Conservation (phyloP, 2,329 filamentous ascomycete species). For the Hypoxylon sp. region DNA sequence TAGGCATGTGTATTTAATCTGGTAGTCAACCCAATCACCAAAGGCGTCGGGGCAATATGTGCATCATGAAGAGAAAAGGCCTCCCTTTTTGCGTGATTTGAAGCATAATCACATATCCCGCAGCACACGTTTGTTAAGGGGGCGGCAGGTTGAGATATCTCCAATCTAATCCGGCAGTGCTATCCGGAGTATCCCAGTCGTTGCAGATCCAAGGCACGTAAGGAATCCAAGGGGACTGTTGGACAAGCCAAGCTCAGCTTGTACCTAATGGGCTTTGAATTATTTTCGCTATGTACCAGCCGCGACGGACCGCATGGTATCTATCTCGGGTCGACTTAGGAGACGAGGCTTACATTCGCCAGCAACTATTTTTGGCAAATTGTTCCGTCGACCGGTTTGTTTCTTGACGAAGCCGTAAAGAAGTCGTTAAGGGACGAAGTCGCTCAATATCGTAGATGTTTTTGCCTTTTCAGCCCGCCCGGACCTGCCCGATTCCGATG, state of each 20-base stretch:
- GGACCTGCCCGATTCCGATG: slow-evolving; percentile 40
- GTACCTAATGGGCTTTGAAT: slow-evolving; percentile 14
- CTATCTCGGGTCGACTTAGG: slow-evolving; percentile 15
- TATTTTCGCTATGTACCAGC: neutral
- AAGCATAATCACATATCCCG: slow-evolving; percentile 21
- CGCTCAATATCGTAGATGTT: slow-evolving; percentile 16
- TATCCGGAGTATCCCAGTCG: slow-evolving; percentile 31
- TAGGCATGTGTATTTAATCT: slow-evolving; percentile 41
- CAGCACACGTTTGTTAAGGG: slow-evolving; percentile 8
- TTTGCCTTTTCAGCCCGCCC: slow-evolving; percentile 34
- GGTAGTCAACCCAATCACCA: slow-evolving; percentile 44
- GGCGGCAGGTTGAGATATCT: slow-evolving; percentile 18
- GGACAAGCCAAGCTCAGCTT: slow-evolving; percentile 22
- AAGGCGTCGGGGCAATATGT: slow-evolving; percentile 33
- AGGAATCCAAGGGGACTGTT: slow-evolving; percentile 17
- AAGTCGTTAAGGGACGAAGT: slow-evolving; percentile 8
- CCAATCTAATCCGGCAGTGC: slow-evolving; percentile 34
- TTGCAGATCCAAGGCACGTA: slow-evolving; percentile 8
- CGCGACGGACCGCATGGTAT: neutral
- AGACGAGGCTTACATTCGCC: slow-evolving; percentile 3
- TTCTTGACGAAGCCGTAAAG: slow-evolving; percentile 9
- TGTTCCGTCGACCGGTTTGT: slow-evolving; percentile 10
- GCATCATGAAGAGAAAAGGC: slow-evolving; percentile 12
- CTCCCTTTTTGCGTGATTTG: slow-evolving; percentile 30
- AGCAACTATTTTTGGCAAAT: slow-evolving; percentile 25